phyloP scores from a whole-genome alignment of 306 rosid species.

The Begonia loranthoides region DNA sequence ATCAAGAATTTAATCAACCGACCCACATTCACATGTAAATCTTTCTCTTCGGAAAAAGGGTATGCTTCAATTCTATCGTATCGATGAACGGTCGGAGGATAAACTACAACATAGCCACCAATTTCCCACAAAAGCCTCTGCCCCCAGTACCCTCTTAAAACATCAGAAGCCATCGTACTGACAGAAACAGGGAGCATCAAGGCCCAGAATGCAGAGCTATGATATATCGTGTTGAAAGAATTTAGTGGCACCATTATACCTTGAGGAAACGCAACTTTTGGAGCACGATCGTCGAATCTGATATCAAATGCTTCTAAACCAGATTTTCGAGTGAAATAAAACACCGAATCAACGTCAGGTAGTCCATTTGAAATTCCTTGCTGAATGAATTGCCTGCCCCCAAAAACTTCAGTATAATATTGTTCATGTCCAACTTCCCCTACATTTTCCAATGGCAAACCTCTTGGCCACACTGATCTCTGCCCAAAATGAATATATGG shows the following conservation, averaged over 20 bases:
- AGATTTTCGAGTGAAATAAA: conserved; percentile 62
- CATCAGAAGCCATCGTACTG: conserved; percentile 87
- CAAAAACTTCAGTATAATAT: conserved; percentile 41
- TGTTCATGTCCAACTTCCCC: conserved; percentile 85
- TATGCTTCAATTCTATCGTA: conserved; percentile 59
- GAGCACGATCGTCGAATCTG: conserved; percentile 59
- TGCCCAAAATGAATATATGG: conserved; percentile 97
- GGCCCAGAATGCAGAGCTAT: conserved; percentile 76
- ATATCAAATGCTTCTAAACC: conserved; percentile 55
- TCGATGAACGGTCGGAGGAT: conserved; percentile 74
- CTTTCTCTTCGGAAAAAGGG: conserved; percentile 78
- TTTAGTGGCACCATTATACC: conserved; percentile 76
- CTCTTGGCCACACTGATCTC: conserved; percentile 97
- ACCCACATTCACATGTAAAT: conserved; percentile 84
- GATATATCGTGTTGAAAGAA: conserved; percentile 73
- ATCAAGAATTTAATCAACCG: conserved; percentile 48
- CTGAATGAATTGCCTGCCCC: conserved; percentile 27
- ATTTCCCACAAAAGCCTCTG: conserved; percentile 88
- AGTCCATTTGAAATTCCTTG: conserved; percentile 47
- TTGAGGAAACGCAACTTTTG: conserved; percentile 67
- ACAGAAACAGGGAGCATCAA: conserved; percentile 92
- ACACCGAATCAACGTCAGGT: conserved; percentile 87
- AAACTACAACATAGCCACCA: conserved; percentile 70
- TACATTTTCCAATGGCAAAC: conserved; percentile 82
- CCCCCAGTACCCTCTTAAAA: conserved; percentile 84